Conservation (phyloP, 106 monocot genomes). For the Acorus gramineus region DNA sequence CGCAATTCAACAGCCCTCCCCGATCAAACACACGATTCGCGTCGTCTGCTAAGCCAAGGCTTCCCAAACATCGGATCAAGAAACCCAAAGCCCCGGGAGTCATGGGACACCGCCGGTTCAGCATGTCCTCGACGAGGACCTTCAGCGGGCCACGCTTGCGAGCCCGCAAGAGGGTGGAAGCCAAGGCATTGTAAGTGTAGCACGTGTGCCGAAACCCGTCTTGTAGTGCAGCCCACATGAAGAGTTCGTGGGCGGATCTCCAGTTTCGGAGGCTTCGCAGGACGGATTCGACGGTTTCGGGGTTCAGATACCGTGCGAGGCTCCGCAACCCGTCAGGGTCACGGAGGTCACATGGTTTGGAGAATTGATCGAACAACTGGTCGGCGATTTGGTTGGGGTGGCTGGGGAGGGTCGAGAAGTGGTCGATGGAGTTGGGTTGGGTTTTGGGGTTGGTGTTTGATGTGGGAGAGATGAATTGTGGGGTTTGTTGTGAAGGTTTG, state of each 20-base stretch:
- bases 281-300: conserved; percentile 38
- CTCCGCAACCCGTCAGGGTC: conserved; percentile 15
- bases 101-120: conserved; percentile 34
- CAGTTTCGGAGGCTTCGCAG: conserved; percentile 33
- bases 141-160: conserved; percentile 18
- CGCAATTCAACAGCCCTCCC: conserved; percentile 33
- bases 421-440: not conserved
- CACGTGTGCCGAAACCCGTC: conserved; percentile 57
- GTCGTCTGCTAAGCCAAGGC: conserved; percentile 34
- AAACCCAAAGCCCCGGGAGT: conserved; percentile 65
- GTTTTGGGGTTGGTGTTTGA: not conserved
- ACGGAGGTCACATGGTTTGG: conserved; percentile 33
- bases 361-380: conserved; percentile 70
- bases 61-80: conserved; percentile 62
- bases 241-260: conserved; percentile 56
- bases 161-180: conserved; percentile 35
- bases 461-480: too few species aligned
- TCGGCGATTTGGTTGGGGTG: conserved; percentile 19
- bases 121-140: conserved; percentile 28
- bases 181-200: conserved; percentile 82
- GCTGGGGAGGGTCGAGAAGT: conserved; percentile 5
- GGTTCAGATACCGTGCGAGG: conserved; percentile 22
- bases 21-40: conserved; percentile 36
- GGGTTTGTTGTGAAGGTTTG: too few species aligned
- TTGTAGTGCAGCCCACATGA: conserved; percentile 53